Conservation (phyloP, 192 early-diverging fungal genomes). For the Kickxella alabastrina region DNA sequence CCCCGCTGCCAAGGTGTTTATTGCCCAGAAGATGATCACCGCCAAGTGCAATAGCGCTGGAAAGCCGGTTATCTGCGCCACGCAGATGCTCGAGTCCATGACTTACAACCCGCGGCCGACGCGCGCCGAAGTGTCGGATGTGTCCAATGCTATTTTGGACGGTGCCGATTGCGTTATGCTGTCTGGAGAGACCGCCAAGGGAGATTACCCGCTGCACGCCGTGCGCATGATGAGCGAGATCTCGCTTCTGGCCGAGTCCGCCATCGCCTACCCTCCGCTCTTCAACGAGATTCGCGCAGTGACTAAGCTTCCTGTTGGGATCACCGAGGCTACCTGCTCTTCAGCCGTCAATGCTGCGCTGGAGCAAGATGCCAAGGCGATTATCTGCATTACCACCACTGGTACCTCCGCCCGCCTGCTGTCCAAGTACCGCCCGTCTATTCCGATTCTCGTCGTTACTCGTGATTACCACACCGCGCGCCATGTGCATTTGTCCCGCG, state of each 20-base stretch:
- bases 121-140: constrained; percentile 96
- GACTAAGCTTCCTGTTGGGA: constrained; percentile 69
- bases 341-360: constrained; percentile 81
- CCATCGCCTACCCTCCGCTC: constrained; percentile 90
- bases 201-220: constrained; percentile 83
- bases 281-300: constrained; percentile 84
- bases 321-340: constrained; percentile 89
- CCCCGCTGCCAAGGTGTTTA: constrained; percentile 86
- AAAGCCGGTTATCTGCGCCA: constrained; percentile 95
- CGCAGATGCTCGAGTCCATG: constrained; percentile 98
- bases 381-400: constrained; percentile 86
- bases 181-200: constrained; percentile 97
- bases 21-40: constrained; percentile 98
- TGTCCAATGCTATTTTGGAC: constrained; percentile 96
- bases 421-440: constrained; percentile 90
- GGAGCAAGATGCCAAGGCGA: constrained; percentile 80
- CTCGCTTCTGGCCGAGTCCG: constrained; percentile 86
- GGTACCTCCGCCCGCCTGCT: constrained; percentile 86
- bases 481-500: constrained; percentile 72
- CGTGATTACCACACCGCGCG: constrained; percentile 69
- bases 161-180: constrained; percentile 99
- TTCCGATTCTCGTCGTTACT: constrained; percentile 91
- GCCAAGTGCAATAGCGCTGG: constrained; percentile 96
- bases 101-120: constrained; percentile 97
- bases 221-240: constrained; percentile 95